Evolutionary conservation across 2,329 filamentous ascomycete genomes (phyloP).

Genomic region (Paraphaeosphaeria sporulosa): DNA sequence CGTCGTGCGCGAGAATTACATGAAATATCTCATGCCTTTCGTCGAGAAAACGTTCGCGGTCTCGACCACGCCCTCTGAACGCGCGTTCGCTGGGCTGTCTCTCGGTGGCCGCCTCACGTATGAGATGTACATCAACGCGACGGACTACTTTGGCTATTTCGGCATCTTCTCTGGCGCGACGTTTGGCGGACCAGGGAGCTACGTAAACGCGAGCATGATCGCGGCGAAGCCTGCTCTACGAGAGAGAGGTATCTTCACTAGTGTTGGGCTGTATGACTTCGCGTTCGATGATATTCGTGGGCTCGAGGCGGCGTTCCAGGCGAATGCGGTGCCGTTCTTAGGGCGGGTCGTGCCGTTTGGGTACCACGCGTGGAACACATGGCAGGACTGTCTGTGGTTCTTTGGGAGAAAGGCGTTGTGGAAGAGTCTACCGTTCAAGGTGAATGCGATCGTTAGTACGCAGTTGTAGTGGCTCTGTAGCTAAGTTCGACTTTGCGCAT

Average conservation of each 20-base stretch:
- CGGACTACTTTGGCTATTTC: too few species aligned
- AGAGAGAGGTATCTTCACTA: neutral
- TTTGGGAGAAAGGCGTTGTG: slow-evolving; percentile 3
- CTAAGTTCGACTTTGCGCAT: too few species aligned
- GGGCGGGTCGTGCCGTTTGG: slow-evolving; percentile 1
- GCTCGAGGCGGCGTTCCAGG: neutral
- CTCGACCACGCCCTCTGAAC: too few species aligned
- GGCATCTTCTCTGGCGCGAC: neutral
- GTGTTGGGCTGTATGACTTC: neutral
- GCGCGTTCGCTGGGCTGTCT: too few species aligned
- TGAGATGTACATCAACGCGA: too few species aligned
- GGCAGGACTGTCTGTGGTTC: neutral
- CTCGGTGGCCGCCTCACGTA: too few species aligned
- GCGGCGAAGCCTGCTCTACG: neutral
- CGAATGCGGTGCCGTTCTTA: neutral
- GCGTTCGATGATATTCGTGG: neutral
- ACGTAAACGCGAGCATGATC: neutral
- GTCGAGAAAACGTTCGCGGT: too few species aligned
- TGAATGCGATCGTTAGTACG: neutral
- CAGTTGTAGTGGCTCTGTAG: neutral
- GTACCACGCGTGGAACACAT: slow-evolving; percentile 3
- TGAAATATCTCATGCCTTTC: too few species aligned
- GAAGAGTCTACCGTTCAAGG: neutral
- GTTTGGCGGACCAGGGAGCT: neutral
- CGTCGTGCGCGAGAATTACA: too few species aligned